Conservation (phyloP, 768 basidiomycete species). For the Pleurotus djamor region DNA sequence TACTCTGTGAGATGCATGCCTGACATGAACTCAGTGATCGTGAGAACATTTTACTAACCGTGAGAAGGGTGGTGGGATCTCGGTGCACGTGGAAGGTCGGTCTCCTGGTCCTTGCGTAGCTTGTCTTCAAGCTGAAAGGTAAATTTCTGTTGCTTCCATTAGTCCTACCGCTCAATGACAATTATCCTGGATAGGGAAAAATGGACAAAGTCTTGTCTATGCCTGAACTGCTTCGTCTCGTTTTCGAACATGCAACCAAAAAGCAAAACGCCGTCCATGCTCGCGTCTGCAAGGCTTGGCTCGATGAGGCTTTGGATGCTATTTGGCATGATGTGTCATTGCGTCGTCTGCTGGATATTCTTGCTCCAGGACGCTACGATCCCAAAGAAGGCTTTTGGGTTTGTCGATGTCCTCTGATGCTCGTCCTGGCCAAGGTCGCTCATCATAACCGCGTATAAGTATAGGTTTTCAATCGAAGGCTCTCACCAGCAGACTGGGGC, state of each 20-base stretch:
- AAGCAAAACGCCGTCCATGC: background rate
- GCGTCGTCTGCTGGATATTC: background rate
- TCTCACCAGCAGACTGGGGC: background rate
- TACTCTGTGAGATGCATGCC: background rate
- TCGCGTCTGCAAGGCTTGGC: background rate
- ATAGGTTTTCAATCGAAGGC: background rate
- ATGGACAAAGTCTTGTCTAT: background rate
- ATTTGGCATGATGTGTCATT: background rate
- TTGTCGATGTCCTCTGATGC: too few relatives aligned
- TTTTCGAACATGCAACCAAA: background rate
- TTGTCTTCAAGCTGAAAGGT: too few relatives aligned
- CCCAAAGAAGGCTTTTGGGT: too few relatives aligned
- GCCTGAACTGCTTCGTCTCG: background rate
- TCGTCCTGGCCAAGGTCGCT: too few relatives aligned
- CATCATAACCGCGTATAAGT: too few relatives aligned
- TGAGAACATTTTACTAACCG: background rate
- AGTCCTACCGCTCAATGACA: too few relatives aligned
- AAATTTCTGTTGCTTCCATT: too few relatives aligned
- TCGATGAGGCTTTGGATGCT: background rate
- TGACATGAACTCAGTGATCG: too few relatives aligned
- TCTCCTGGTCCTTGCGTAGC: too few relatives aligned
- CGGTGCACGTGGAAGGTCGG: background rate
- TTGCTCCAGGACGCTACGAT: background rate
- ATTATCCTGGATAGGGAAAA: too few relatives aligned
- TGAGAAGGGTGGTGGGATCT: background rate